phyloP scores from a whole-genome alignment of 345 rosid genomes.

The Gossypium arboreum region DNA sequence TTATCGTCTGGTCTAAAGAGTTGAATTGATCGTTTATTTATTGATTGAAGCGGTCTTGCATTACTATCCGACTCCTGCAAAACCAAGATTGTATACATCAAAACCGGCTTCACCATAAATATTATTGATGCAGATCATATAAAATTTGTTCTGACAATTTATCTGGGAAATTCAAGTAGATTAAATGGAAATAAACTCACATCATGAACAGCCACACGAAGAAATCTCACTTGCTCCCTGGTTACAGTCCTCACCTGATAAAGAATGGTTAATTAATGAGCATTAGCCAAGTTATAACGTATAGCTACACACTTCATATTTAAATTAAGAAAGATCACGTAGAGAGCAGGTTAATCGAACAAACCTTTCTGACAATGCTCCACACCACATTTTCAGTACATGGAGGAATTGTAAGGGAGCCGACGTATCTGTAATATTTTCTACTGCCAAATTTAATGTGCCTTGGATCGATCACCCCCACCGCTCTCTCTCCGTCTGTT shows the following conservation, averaged over 20 bases:
- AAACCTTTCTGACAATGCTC: conserved; percentile 62
- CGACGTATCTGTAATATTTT: conserved; percentile 66
- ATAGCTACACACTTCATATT: background rate
- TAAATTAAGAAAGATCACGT: background rate
- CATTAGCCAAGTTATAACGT: no score
- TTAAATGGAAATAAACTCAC: conserved; percentile 35
- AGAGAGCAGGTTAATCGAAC: background rate
- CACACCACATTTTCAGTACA: conserved; percentile 70
- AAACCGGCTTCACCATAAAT: no score
- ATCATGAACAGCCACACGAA: conserved; percentile 78
- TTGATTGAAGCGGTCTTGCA: conserved; percentile 62
- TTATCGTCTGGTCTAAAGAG: conserved; percentile 38
- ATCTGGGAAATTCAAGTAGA: background rate
- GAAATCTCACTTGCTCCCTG: conserved; percentile 50
- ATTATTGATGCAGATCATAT: background rate
- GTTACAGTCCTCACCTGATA: conserved; percentile 52
- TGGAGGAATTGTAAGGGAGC: conserved; percentile 85
- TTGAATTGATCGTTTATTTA: conserved; percentile 37
- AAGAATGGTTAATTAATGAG: background rate
- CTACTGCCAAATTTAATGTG: conserved; percentile 46
- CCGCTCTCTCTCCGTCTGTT: conserved; percentile 24
- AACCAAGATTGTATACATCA: background rate
- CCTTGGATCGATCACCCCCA: conserved; percentile 52
- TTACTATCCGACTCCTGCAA: conserved; percentile 55
- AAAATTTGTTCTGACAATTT: background rate